Evolutionary conservation across 306 rosid species (phyloP).

Genomic region (Citrullus mucosospermus): DNA sequence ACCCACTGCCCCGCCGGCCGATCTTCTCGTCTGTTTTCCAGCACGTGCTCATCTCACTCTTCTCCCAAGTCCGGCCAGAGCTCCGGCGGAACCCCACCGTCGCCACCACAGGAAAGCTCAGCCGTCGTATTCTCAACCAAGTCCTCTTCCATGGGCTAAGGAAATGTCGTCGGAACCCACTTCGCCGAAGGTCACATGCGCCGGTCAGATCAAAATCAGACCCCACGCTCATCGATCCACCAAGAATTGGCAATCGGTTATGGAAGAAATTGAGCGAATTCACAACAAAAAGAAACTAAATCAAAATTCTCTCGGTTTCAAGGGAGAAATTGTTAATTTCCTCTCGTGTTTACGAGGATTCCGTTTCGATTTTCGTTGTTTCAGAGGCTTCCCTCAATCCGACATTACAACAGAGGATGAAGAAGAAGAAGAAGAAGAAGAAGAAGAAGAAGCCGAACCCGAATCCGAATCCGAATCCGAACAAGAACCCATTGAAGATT

Average conservation of each 20-base stretch:
- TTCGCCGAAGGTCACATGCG: constrained; percentile 88
- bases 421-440: constrained; percentile 25
- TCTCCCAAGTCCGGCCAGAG: constrained; percentile 66
- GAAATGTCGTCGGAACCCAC: constrained; percentile 64
- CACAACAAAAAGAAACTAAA: constrained; percentile 38
- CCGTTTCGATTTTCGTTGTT: constrained; percentile 59
- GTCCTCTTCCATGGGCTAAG: constrained; percentile 67
- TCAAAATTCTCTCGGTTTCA: constrained; percentile 35
- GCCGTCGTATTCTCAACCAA: constrained; percentile 24
- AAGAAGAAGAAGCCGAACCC: constrained; percentile 18
- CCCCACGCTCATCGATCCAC: constrained; percentile 33
- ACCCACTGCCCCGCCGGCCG: constrained; percentile 39
- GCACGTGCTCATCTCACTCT: constrained; percentile 58
- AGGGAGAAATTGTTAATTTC: constrained; percentile 79
- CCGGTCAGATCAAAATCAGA: constrained; percentile 84
- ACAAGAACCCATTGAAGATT: constrained; percentile 14
- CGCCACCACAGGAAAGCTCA: constrained; percentile 33
- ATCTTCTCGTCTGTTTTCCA: constrained; percentile 82
- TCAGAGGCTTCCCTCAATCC: constrained; percentile 42
- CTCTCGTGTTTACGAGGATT: constrained; percentile 59
- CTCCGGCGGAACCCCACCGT: constrained; percentile 35
- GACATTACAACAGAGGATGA: constrained; percentile 45
- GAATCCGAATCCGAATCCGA: constrained; percentile 3
- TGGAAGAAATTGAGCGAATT: constrained; percentile 91
- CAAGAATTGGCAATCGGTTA: constrained; percentile 81